phyloP scores from a whole-genome alignment of 176 grass and related monocot species.

The Pharus latifolius region DNA sequence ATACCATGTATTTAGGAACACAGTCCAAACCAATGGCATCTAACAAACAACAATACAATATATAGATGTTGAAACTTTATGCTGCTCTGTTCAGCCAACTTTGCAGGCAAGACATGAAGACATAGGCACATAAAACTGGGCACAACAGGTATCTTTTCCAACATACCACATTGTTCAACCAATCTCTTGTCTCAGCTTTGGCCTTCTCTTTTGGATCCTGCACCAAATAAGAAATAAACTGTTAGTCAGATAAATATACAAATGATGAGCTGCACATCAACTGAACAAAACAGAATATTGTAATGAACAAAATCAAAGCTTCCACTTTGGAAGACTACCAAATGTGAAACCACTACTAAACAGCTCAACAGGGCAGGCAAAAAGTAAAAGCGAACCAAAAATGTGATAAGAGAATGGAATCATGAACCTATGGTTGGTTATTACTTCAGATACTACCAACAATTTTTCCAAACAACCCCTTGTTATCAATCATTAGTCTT shows the following conservation, averaged over 20 bases:
- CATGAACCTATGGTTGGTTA: neutral
- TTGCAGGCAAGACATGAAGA: neutral
- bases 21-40: neutral
- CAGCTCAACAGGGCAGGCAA: neutral
- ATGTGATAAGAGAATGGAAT: neutral
- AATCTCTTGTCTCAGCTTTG: slow-evolving; percentile 95
- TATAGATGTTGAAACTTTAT: neutral
- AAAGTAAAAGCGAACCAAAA: neutral
- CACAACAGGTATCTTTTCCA: neutral
- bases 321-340: neutral
- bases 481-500: neutral
- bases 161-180: slow-evolving; percentile 96
- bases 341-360: neutral
- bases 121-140: neutral
- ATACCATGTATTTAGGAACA: neutral
- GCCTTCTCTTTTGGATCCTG: slow-evolving; percentile 98
- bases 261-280: neutral
- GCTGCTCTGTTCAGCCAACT: neutral
- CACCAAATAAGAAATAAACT: slow-evolving; percentile 11
- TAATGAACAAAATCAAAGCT: neutral
- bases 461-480: neutral
- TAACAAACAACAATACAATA: neutral
- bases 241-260: neutral
- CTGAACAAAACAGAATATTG: neutral
- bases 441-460: neutral